Evolutionary conservation across 768 basidiomycete genomes (phyloP), one percentile per base, ranked within the genome.

Genomic region (Lentinula sp.): DNA sequence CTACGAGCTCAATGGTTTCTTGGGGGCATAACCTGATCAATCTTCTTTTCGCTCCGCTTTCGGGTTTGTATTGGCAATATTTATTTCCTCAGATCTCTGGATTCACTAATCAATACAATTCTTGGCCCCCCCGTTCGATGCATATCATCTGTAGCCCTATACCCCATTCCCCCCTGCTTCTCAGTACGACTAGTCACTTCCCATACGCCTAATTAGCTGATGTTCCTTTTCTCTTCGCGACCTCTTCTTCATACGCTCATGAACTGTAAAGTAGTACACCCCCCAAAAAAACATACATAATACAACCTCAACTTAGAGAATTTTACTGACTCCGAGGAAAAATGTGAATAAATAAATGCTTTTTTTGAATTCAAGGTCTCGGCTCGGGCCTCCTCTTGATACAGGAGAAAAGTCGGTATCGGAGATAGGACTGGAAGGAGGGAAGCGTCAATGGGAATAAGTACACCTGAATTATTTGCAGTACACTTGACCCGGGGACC

Each of bases 1-100:
- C 60, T 94, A 94, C 73, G 86, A 89, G 71, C 81, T 82, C 66
- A 80, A 85, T 63, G 83, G 80, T 45, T 86, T 86, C 69, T 72
- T 82, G 62, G 69, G 67, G 57, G 40, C n/a, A 42, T 60, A 23
- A 60, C 15, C n/a, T 42, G 31, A 32, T 42, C 49, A 37, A 11
- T 37, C 13, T 15, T 42, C 18, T 40, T n/a, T 42, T 55, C 34
- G 13, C 3, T 37, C 9, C 39, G 21, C 18, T 37, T 23, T 21
- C 16, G 28, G 28, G 28, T 28, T 28, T 28, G 28, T 21, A 37
- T 53, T 53, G n/a, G 32, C 32, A 37, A 11, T 37, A 53, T 53
- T 53, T 37, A 34, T 53, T 16, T 15, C 15, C 52, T 34, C 11
- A 11, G 52, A 15, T 31, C 13, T 32, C 23, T 28, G 23, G 5